These are phyloP conservation scores for Cocos nucifera DNA, from an alignment of 176 grass and related monocot species.

Conservation along the genomic window DNA sequence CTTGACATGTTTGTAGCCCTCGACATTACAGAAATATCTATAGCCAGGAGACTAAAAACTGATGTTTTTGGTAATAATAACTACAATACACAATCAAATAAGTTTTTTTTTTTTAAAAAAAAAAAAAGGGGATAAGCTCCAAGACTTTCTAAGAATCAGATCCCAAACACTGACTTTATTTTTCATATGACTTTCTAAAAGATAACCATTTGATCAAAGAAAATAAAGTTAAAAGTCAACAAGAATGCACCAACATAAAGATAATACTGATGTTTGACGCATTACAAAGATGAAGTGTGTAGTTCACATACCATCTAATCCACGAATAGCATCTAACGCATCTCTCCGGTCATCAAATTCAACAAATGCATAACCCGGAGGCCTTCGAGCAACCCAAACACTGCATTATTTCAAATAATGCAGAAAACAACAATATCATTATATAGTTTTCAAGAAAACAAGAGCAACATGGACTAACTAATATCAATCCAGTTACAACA, in stretches of 20 bases:
- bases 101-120: too few species aligned
- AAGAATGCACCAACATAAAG: not conserved
- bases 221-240: not conserved
- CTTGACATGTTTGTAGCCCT: too few species aligned
- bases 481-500: not conserved
- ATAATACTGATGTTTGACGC: not conserved
- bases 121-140: too few species aligned
- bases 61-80: too few species aligned
- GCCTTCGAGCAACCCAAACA: slow-evolving; percentile 31
- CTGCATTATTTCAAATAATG: not conserved
- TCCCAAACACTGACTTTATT: too few species aligned
- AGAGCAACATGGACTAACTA: not conserved
- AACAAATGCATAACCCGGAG: slow-evolving; percentile 29
- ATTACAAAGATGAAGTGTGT: not conserved
- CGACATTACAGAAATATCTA: too few species aligned
- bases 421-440: not conserved
- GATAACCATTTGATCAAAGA: too few species aligned
- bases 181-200: too few species aligned
- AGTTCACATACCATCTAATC: slow-evolving; percentile 12
- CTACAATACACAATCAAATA: too few species aligned
- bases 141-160: too few species aligned
- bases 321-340: slow-evolving; percentile 20
- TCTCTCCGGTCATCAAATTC: slow-evolving; percentile 25
- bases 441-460: not conserved
- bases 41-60: too few species aligned